Evolutionary conservation across 1,284 basidiomycete species (phyloP).

Genomic region (Leucocoprinus gongylophorus): DNA sequence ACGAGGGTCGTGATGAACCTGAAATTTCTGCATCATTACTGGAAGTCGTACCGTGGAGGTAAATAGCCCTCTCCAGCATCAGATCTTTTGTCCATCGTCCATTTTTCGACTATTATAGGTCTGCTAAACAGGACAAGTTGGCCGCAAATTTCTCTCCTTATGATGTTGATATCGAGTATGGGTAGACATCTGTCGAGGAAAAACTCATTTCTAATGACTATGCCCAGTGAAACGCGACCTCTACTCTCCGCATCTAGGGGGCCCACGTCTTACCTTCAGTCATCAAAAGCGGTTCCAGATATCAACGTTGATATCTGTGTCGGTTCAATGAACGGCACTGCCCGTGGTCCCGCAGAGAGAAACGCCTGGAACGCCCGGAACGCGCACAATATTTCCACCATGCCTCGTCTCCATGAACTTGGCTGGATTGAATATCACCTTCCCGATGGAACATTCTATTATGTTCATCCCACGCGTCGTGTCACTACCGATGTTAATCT

Average conservation of each 20-base stretch:
- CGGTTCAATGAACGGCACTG: conserved; percentile 4
- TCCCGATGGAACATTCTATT: conserved; percentile 63
- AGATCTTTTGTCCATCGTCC: neutral
- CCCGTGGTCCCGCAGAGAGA: neutral
- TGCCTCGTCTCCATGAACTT: conserved; percentile 29
- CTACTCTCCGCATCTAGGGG: conserved; percentile 22
- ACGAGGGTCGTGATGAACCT: neutral
- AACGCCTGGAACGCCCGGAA: conserved; percentile 9
- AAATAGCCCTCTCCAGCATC: neutral
- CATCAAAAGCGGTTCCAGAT: conserved; percentile 8
- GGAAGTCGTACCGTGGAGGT: conserved; percentile 26
- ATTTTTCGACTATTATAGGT: conserved; percentile 15
- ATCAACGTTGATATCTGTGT: conserved; percentile 15
- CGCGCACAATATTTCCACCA: conserved; percentile 11
- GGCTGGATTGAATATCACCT: conserved; percentile 63
- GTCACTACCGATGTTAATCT: conserved; percentile 63
- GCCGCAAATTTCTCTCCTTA: conserved; percentile 19
- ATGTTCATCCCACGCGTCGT: conserved; percentile 48
- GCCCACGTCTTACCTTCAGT: conserved; percentile 20
- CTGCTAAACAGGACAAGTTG: conserved; percentile 19
- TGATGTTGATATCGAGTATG: conserved; percentile 25
- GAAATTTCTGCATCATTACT: conserved; percentile 28
- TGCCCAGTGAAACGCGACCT: conserved; percentile 28
- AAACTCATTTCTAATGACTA: neutral
- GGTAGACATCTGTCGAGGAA: neutral